Evolutionary conservation across 2,329 filamentous ascomycete genomes (phyloP), one percentile per base, ranked within the genome.

Genomic region (Magnaporthales sp.): DNA sequence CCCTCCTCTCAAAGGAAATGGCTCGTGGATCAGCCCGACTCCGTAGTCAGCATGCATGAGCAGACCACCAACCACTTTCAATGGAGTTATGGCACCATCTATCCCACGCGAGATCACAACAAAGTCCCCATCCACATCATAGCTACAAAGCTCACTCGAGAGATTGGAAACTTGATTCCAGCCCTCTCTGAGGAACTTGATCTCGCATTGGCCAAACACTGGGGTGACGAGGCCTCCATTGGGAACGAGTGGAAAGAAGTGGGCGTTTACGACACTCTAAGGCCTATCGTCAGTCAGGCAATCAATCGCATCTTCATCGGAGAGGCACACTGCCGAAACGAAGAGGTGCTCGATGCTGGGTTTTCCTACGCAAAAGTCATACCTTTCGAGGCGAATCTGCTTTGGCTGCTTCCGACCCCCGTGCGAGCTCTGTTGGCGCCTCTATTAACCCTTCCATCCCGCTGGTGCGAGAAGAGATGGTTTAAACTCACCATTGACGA

Each of bases 251-350:
- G 67, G 54, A 64, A 56, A 3, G 71, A 71, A 13, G 56, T 69
- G 4, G 67, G 69, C 31, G 70, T 74, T 15, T 76, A 73, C 67
- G 70, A 73, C 13, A 67, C 69, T 3, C 67, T 75, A 69, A 68
- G 70, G 8, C 69, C 66, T 31, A 68, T 76, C 63, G 69, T 75
- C 65, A 71, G 71, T 26, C 69, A 68, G 19, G 71, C 71, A 8
- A 74, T 73, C 22, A 76, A 75, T 69, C 70, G 74, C 62, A 72
- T 74, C 66, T 74, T 76, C 46, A 69, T 77, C 62, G 75, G 75
- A 4, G 68, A 69, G 11, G 72, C 72, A 2, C 64, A 72, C 9
- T 76, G 74, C 63, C 72, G 75, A 9, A 66, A 75, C 67, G 61
- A 66, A 3, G 68, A 67, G 0, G 68, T 74, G 13, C 68, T 75